Evolutionary conservation across 805 yeast species (phyloP).

Genomic region (Brettanomyces naardenensis): DNA sequence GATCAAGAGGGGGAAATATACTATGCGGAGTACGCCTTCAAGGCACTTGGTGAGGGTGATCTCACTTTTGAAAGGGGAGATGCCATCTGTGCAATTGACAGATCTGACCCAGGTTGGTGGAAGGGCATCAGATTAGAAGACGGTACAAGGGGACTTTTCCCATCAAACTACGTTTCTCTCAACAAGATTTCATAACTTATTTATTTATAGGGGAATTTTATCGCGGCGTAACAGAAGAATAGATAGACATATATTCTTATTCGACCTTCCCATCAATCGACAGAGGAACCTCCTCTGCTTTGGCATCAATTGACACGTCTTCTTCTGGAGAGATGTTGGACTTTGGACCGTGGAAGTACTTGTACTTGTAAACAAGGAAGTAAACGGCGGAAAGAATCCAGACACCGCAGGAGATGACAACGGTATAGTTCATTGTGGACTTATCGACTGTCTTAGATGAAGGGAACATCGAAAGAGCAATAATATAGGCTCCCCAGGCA

Average conservation of each 20-base stretch:
- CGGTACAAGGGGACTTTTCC: constrained; percentile 37
- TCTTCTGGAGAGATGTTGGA: constrained; percentile 14
- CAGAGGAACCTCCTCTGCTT: constrained; percentile 1
- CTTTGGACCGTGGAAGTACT: constrained; percentile 21
- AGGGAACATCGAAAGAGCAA: constrained; percentile 55
- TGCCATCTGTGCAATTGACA: constrained; percentile 29
- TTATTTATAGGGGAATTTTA: too few species aligned
- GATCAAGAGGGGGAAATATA: constrained; percentile 19
- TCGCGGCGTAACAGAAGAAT: too few species aligned
- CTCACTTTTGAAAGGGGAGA: constrained; percentile 37
- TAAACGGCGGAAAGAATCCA: constrained; percentile 19
- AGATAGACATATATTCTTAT: too few species aligned
- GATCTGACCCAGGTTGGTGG: constrained; percentile 43
- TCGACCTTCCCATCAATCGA: constrained; percentile 1
- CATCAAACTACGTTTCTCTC: constrained; percentile 41
- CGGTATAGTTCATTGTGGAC: constrained; percentile 29
- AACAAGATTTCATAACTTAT: too few species aligned
- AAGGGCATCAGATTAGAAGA: constrained; percentile 30
- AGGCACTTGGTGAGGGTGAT: constrained; percentile 32
- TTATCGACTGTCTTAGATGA: constrained; percentile 27
- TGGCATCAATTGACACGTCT: background rate
- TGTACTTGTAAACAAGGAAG: constrained; percentile 18
- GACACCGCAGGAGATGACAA: constrained; percentile 27
- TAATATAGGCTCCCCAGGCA: constrained; percentile 40
- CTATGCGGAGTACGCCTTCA: constrained; percentile 33